These are phyloP conservation scores for Suhomyces coccinellae DNA, from an alignment of 1,139 yeast species.

Conservation along the genomic window DNA sequence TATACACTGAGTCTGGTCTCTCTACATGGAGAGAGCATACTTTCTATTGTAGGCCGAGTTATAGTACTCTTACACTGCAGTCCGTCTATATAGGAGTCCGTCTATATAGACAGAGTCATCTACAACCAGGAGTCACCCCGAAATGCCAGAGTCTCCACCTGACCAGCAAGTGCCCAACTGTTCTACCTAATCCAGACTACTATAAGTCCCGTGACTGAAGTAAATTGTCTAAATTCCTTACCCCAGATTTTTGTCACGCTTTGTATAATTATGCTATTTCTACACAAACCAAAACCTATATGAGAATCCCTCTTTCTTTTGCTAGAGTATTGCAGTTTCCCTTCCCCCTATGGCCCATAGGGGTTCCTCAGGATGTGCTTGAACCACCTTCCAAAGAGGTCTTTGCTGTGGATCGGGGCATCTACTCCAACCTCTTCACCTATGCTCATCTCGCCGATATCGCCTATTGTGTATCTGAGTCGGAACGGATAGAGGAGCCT, in stretches of 20 bases:
- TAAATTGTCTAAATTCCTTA: neutral
- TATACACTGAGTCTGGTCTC: too few relatives aligned
- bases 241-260: constrained; percentile 1
- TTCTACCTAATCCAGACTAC: too few relatives aligned
- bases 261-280: neutral
- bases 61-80: too few relatives aligned
- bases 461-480: constrained; percentile 47
- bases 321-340: neutral
- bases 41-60: too few relatives aligned
- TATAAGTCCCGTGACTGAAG: neutral
- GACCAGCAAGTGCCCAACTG: too few relatives aligned
- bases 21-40: too few relatives aligned
- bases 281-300: neutral
- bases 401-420: constrained; percentile 19
- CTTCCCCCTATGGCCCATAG: neutral
- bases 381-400: neutral
- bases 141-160: too few relatives aligned
- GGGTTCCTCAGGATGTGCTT: neutral
- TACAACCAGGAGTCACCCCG: too few relatives aligned
- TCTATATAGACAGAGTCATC: too few relatives aligned
- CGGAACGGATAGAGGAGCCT: constrained; percentile 37
- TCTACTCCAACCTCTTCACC: constrained; percentile 34
- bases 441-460: constrained; percentile 52
- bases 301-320: constrained; percentile 1
- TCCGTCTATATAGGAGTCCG: too few relatives aligned